phyloP scores from a whole-genome alignment of 352 stramenopile species.

The Phytophthora ohioensis region DNA sequence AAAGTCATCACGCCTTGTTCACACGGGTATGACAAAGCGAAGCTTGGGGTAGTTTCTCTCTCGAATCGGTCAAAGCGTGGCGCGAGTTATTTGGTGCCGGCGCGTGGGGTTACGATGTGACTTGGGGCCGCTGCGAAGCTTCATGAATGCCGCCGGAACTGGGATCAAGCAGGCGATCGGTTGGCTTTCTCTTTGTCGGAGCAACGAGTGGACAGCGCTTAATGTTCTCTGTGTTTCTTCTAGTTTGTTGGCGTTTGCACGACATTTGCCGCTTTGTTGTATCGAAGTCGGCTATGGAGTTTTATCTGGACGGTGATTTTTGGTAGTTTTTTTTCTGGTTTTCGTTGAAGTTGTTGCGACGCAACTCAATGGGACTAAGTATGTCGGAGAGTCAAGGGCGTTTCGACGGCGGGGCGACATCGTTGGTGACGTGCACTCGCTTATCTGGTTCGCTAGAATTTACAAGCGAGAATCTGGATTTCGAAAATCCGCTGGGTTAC shows the following conservation, averaged over 20 bases:
- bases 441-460: constrained; percentile 17
- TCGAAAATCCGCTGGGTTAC: constrained; percentile 11
- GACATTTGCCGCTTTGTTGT: constrained; percentile 16
- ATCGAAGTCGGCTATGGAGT: constrained; percentile 13
- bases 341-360: constrained; percentile 20
- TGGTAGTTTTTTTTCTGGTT: constrained; percentile 25
- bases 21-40: constrained; percentile 33
- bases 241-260: constrained; percentile 32
- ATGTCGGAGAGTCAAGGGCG: neutral
- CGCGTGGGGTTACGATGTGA: constrained; percentile 31
- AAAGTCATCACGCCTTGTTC: constrained; percentile 38
- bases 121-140: constrained; percentile 36
- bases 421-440: constrained; percentile 17
- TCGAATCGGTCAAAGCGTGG: constrained; percentile 20
- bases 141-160: constrained; percentile 47
- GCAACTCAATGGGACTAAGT: constrained; percentile 22
- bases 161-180: constrained; percentile 28
- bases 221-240: constrained; percentile 44
- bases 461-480: constrained; percentile 2
- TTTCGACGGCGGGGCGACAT: constrained; percentile 23
- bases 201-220: constrained; percentile 33
- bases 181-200: constrained; percentile 23
- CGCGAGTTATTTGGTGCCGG: constrained; percentile 14
- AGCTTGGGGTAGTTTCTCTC: constrained; percentile 12
- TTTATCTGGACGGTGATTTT: constrained; percentile 26